Percentiles rank a stretch among this genome's conserved stretches.
Evolutionary conservation across 164 flowering plant genomes (phyloP).

Genomic region (Euptelea pleiosperma): DNA sequence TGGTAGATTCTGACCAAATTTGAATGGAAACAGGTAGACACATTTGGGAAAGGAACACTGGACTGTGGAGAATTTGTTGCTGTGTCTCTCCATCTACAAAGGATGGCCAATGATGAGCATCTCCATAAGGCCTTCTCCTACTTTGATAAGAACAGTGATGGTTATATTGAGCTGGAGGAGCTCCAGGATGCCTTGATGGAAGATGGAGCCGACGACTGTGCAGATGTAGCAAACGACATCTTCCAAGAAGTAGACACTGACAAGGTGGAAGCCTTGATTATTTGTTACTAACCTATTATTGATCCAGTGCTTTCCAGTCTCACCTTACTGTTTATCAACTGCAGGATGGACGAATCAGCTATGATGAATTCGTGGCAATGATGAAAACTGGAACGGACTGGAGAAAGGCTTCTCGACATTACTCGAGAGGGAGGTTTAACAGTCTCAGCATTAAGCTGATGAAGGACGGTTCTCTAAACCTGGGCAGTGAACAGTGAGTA

Average conservation of each 20-base stretch:
- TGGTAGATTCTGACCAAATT: not conserved
- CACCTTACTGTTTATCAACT: constrained; percentile 10
- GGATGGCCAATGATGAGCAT: constrained; percentile 88
- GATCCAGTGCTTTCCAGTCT: not conserved
- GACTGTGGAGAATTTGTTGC: constrained; percentile 89
- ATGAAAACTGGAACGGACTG: constrained; percentile 98
- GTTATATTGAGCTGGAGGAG: constrained; percentile 78
- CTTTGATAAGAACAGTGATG: constrained; percentile 76
- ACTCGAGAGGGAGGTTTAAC: constrained; percentile 90
- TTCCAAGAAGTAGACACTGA: constrained; percentile 90
- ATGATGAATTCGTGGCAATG: constrained; percentile 90
- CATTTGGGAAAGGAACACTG: constrained; percentile 66
- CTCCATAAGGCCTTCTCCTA: constrained; percentile 77
- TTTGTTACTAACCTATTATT: not conserved
- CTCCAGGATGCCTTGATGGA: constrained; percentile 73
- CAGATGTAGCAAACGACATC: constrained; percentile 72
- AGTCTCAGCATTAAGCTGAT: constrained; percentile 78
- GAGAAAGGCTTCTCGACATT: constrained; percentile 96
- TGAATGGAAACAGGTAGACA: constrained; percentile 58
- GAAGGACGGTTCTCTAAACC: constrained; percentile 89
- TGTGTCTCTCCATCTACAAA: constrained; percentile 70
- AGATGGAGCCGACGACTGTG: constrained; percentile 63
- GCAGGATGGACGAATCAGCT: constrained; percentile 89
- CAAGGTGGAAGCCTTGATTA: constrained; percentile 48
- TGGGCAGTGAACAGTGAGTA: constrained; percentile 38